Evolutionary conservation across 768 basidiomycete species (phyloP), one percentile per base, ranked within the genome.

Genomic region (Hericium erinaceus): DNA sequence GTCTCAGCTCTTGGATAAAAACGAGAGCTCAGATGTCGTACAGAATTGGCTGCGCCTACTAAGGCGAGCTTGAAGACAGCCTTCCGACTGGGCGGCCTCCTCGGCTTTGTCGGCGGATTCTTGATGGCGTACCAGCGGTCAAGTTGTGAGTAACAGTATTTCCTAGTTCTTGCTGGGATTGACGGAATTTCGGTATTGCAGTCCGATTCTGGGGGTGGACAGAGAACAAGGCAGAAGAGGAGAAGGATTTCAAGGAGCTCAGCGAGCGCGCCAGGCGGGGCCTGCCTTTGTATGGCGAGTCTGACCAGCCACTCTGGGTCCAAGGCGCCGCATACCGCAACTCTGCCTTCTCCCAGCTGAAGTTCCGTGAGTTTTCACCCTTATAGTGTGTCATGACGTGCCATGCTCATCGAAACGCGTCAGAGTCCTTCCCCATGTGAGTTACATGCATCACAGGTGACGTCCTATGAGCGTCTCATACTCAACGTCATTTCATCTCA

Each of bases 121-220:
- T 70, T 98, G 66, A 69, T 95, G 55, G 92, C 95, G 9, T 98
- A 98, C 73, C 92, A 95, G 73, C 79, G 87, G 56, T 92, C 91
- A 38, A 88, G 86, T 66, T 76, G 94, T 95, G 67, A 71, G 91
- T 77, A 46, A 38, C 44, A 37, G 55, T 68, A 51, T 48, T 64
- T 44, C 48, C 49, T 28, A 6, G 28, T 22, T 15, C 39, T 24
- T 22, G 22, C 24, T 15, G 65, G 65, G 58, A 52, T 48, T 41
- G 37, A 50, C 57, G 24, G 54, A 28, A 20, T 12, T 22, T 8
- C n/a, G 44, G 33, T n/a, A 37, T 54, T 40, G 11, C 66, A 92
- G 90, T 82, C 68, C 92, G 92, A n/a, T 91, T 95, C 77, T 94
- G 90, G 91, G 92, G 92, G 54, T 95, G 92, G 92, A 74, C 82